Conservation (phyloP, 345 rosid species). For the Syzygium aromaticum region DNA sequence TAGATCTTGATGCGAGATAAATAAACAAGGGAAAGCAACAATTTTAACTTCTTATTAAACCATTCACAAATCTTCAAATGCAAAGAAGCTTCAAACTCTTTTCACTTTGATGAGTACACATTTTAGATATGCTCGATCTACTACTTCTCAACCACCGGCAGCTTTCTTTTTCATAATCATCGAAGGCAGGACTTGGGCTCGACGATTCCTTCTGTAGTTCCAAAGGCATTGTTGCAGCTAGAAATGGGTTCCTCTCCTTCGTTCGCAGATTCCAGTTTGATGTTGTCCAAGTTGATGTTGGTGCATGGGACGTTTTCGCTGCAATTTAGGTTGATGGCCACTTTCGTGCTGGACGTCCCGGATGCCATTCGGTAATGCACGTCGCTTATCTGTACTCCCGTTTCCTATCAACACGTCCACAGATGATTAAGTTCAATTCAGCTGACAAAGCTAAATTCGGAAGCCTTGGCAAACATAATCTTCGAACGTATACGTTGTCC, state of each 20-base stretch:
- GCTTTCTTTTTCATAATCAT: not conserved
- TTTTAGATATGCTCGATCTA: not conserved
- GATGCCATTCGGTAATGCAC: not conserved
- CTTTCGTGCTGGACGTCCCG: conserved; percentile 12
- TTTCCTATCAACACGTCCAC: not conserved
- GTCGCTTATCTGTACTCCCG: conserved; percentile 1
- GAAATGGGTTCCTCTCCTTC: not conserved
- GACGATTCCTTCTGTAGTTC: not conserved
- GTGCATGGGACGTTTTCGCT: conserved; percentile 12
- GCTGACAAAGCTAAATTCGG: not conserved
- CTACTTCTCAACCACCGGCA: not conserved
- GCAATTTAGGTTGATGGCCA: conserved; percentile 19
- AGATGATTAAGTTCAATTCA: not conserved
- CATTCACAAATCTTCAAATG: not conserved
- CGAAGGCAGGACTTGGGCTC: not conserved
- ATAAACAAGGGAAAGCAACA: not conserved
- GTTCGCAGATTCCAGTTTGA: not conserved
- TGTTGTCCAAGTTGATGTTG: conserved; percentile 2
- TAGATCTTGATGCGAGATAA: not conserved
- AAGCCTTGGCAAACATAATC: not conserved
- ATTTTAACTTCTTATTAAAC: not conserved
- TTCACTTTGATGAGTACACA: not conserved
- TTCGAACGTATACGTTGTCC: not conserved
- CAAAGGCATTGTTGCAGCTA: conserved; percentile 1
- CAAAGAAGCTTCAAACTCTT: not conserved